Evolutionary conservation across 441 rosid genomes (phyloP).

Genomic region (Corymbia calophylla): DNA sequence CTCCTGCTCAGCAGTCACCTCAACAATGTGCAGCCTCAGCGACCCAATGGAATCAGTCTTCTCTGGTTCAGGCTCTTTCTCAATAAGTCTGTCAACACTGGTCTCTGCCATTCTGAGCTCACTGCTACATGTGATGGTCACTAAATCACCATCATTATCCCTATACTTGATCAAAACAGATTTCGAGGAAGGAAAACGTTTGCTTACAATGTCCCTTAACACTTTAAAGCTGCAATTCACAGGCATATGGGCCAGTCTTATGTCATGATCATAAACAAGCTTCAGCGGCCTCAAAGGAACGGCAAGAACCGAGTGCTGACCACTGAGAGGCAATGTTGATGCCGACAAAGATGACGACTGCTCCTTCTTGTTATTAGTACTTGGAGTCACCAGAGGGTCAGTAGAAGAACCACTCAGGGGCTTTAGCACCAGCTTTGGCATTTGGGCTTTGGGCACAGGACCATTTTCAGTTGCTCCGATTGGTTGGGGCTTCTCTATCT

Average conservation of each 20-base stretch:
- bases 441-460: constrained; percentile 32
- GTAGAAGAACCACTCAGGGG: constrained; percentile 42
- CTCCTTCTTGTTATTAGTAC: constrained; percentile 21
- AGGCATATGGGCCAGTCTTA: constrained; percentile 79
- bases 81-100: constrained; percentile 40
- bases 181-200: constrained; percentile 76
- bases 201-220: constrained; percentile 68
- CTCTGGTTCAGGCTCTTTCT: constrained; percentile 45
- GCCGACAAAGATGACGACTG: constrained; percentile 17
- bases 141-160: constrained; percentile 90
- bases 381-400: constrained; percentile 15
- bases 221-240: constrained; percentile 68
- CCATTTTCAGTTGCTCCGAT: constrained; percentile 42
- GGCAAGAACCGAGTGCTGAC: constrained; percentile 26
- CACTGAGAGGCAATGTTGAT: constrained; percentile 2
- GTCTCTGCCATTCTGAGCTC: constrained; percentile 79
- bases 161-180: constrained; percentile 75
- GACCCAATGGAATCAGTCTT: constrained; percentile 42
- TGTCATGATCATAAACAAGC: constrained; percentile 89
- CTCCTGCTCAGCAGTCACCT: constrained; percentile 86
- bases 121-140: constrained; percentile 64
- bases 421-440: constrained; percentile 47
- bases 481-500: constrained; percentile 36
- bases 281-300: constrained; percentile 61
- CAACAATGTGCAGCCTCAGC: constrained; percentile 84